Evolutionary conservation across 2,329 filamentous ascomycete genomes (phyloP).

Genomic region (Leptographium flavum): DNA sequence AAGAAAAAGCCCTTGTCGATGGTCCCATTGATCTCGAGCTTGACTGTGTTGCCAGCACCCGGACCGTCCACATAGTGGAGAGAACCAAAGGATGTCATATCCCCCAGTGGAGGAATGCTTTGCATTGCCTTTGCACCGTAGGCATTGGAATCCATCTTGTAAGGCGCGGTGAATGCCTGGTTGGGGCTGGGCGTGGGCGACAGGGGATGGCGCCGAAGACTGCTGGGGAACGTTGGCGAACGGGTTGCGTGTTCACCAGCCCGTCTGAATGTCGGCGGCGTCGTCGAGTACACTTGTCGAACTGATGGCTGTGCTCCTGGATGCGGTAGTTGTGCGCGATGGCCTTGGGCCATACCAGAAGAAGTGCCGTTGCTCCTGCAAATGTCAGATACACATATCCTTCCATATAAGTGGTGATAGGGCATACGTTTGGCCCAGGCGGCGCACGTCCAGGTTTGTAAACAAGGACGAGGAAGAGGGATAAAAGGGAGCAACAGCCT

Average conservation of each 20-base stretch:
- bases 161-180: conserved; percentile 26
- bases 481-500: conserved; percentile 33
- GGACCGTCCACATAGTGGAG: conserved; percentile 44
- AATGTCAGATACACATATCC: neutral
- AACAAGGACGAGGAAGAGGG: conserved; percentile 28
- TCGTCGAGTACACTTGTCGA: conserved; percentile 38
- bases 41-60: conserved; percentile 34
- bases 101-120: conserved; percentile 37
- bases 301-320: conserved; percentile 32
- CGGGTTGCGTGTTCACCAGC: conserved; percentile 33
- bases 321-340: conserved; percentile 37
- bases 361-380: conserved; percentile 31
- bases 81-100: conserved; percentile 39
- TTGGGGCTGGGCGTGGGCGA: conserved; percentile 37
- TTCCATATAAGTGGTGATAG: neutral
- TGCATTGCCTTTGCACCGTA: conserved; percentile 23
- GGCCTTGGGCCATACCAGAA: conserved; percentile 44
- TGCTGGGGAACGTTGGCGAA: conserved; percentile 34
- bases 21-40: conserved; percentile 60
- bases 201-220: conserved; percentile 35
- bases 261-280: conserved; percentile 36
- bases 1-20: conserved; percentile 86
- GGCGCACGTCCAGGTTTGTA: conserved; percentile 35
- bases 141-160: conserved; percentile 38
- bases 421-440: conserved; percentile 41